Evolutionary conservation across 192 early-diverging fungal species (phyloP), one percentile per base, ranked within the genome.

Genomic region (Diversispora eburnea): DNA sequence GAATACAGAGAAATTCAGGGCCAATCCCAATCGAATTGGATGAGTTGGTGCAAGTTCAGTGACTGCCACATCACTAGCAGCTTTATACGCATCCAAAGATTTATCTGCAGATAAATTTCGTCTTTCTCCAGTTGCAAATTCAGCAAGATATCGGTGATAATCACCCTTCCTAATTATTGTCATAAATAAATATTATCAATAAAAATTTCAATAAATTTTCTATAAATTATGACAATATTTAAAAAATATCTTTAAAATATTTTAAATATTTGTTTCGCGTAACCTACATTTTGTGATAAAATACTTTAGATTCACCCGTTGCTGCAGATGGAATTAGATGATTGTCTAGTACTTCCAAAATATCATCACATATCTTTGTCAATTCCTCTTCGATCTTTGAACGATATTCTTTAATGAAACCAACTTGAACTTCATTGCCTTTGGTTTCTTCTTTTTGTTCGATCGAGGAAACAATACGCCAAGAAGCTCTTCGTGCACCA

Each of bases 391-490:
- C 97, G 71, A 99, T 97, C 87, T 93, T 95, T 77, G 84, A 73
- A 80, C 97, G 94, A 88, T 98, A 98, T 67, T 87, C 86, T 87
- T 92, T 93, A 86, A 98, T 96, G 85, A 93, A 91, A 74, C 88
- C 85, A 75, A 97, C 96, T 79, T 99, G 95, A 65, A 82, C 79
- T 56, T 88, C 84, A 82, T 97, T 95, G 73, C 93, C 95, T 88
- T 95, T 95, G 77, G 83, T 88, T 81, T 94, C 91, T 88, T 99
- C 97, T 93, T 98, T 99, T 84, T 95, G 91, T 86, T 99, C 97
- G 78, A 99, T 99, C 73, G 97, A 99, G 72, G 95, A 99, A 13
- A 98, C 94, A 80, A 99, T 98, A 83, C 95, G 88, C 95, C 95
- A 98, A 70, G 97, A 98, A 57, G 95, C 97, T 89, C 95, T 94